phyloP scores from a whole-genome alignment of 129 eudicot species.

The Smallanthus sonchifolius region DNA sequence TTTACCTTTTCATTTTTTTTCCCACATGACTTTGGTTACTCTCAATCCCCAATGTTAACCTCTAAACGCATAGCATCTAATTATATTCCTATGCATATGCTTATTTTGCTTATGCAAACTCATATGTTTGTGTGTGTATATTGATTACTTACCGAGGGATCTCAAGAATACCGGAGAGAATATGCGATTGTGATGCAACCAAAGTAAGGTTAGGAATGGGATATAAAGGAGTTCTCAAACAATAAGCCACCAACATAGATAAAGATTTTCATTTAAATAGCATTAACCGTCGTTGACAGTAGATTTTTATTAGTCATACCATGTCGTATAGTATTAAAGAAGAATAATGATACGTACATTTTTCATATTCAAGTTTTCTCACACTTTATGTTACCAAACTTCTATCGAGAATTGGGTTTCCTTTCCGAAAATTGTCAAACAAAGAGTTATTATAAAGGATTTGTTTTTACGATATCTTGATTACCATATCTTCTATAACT shows the following conservation, averaged over 20 bases:
- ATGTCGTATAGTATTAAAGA: no score
- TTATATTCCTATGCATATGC: conserved; percentile 10
- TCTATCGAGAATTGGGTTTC: background rate
- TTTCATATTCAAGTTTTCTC: no score
- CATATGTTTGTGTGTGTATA: background rate
- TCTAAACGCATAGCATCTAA: conserved; percentile 21
- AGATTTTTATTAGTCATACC: no score
- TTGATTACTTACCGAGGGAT: background rate
- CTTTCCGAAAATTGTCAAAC: no score
- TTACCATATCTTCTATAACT: no score
- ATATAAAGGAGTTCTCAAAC: background rate
- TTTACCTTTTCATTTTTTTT: background rate
- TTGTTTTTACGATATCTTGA: background rate
- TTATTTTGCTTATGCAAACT: background rate
- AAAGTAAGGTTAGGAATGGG: background rate
- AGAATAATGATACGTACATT: no score
- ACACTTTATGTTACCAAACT: background rate
- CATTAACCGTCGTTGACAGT: no score
- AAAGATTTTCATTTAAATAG: no score
- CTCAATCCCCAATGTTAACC: conserved; percentile 24
- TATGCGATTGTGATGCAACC: background rate
- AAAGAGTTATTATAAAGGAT: background rate
- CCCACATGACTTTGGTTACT: conserved; percentile 21
- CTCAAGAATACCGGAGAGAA: background rate
- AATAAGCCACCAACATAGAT: no score